These are phyloP conservation scores for Pseudogymnoascus sp. DNA, from an alignment of 2,329 filamentous ascomycete species.

Conservation along the genomic window DNA sequence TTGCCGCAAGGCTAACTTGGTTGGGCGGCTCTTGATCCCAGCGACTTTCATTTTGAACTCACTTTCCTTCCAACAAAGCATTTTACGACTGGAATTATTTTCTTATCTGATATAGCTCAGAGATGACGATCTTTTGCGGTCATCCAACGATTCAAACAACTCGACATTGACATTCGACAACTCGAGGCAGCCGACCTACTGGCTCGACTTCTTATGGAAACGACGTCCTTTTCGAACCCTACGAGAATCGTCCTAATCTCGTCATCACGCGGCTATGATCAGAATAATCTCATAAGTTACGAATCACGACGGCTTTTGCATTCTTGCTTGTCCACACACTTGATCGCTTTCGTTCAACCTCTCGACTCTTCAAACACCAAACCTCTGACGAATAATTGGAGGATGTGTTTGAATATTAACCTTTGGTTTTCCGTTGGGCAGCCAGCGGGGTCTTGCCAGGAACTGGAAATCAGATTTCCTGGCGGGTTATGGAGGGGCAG, in stretches of 20 bases:
- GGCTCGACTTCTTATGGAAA: slow-evolving; percentile 27
- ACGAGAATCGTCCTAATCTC: slow-evolving; percentile 34
- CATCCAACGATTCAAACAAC: slow-evolving; percentile 28
- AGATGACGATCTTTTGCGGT: slow-evolving; percentile 11
- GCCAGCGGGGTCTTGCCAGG: not conserved
- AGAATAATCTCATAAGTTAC: slow-evolving; percentile 28
- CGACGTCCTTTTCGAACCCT: slow-evolving; percentile 28
- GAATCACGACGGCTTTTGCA: slow-evolving; percentile 16
- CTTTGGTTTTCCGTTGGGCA: not conserved
- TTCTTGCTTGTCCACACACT: slow-evolving; percentile 8
- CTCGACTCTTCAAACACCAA: not conserved
- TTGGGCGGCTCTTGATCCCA: slow-evolving; percentile 38
- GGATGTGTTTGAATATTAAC: slow-evolving; percentile 1
- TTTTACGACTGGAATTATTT: slow-evolving; percentile 17
- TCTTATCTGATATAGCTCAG: slow-evolving; percentile 9
- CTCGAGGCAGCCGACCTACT: slow-evolving; percentile 25
- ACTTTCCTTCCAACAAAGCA: slow-evolving; percentile 34
- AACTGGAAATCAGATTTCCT: slow-evolving; percentile 8
- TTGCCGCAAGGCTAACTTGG: slow-evolving; percentile 54
- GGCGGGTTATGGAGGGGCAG: slow-evolving; percentile 19
- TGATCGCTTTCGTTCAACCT: not conserved
- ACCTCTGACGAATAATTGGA: slow-evolving; percentile 5
- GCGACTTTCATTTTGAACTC: slow-evolving; percentile 22
- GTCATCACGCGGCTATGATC: slow-evolving; percentile 31
- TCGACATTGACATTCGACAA: slow-evolving; percentile 20